Evolutionary conservation across 2,329 filamentous ascomycete genomes (phyloP), one percentile per base, ranked within the genome.

Genomic region (Fonsecaea multimorphosa): DNA sequence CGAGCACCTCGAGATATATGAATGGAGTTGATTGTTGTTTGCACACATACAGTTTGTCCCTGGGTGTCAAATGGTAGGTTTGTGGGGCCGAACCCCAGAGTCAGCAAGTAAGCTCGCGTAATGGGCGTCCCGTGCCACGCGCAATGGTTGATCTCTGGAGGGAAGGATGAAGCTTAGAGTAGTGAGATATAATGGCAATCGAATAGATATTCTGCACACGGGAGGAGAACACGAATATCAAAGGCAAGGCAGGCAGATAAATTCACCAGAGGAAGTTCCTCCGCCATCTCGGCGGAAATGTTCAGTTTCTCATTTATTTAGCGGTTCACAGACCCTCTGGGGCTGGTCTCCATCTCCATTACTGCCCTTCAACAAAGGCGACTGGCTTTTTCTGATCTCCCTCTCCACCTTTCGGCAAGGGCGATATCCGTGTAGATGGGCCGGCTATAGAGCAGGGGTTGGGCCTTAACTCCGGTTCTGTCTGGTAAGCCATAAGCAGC

Each of bases 401-500:
- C 56, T 58, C 56, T 32, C 56, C 56, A 58, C 56, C 40, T 16
- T 27, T 40, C 55, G 56, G 56, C 56, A 58, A 58, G 3, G 29
- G 12, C 22, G 22, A 29, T 46, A 31, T 44, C 56, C 36, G 56
- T 54, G 56, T 32, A 24, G 56, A 58, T 46, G 24, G 29, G 56
- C 7, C 14, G 44, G 44, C 19, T 19, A 34, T 44, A 49, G 38
- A 32, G 27, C 6, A 11, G 14, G 19, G 9, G 38, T n/a, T 40
- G 3, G 38, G 3, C 16, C 19, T 49, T 49, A 49, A 49, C 19
- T 49, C 44, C 19, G 44, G 19, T 8, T 3, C 22, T n/a, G n/a
- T n/a, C n/a, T n/a, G n/a, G n/a, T n/a, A n/a, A 9, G 19, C 6
- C 19, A 49, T 49, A 49, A 49, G 22, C 44, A 49, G 44, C 19